Conservation (phyloP, 805 yeast species). For the Saccharomycodes ludwigii region DNA sequence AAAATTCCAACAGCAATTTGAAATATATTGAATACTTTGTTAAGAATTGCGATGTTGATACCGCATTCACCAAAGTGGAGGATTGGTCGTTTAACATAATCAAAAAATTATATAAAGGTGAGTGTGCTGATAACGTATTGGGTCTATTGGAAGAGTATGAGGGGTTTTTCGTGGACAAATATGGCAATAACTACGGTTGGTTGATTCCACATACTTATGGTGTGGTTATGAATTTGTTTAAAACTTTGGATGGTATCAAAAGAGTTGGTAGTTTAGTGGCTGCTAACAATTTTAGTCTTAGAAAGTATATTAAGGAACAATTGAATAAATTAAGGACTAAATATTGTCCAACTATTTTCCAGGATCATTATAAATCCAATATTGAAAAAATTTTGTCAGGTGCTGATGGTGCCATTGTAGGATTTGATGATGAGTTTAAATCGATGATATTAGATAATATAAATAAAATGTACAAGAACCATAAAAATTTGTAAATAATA, state of each 20-base stretch:
- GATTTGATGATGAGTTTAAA: background rate
- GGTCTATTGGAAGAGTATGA: background rate
- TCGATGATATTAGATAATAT: background rate
- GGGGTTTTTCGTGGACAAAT: background rate
- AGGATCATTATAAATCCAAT: background rate
- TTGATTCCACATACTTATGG: background rate
- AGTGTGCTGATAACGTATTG: background rate
- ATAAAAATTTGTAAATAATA: background rate
- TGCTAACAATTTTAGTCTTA: conserved; percentile 2
- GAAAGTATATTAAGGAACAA: conserved; percentile 2
- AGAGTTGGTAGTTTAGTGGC: no score
- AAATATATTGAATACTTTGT: background rate
- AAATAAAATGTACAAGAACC: background rate
- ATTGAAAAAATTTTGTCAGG: background rate
- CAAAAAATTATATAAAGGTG: background rate
- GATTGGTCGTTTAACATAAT: background rate
- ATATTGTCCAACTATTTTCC: background rate
- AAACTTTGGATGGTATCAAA: conserved; percentile 4
- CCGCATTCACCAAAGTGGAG: background rate
- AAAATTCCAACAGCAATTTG: background rate
- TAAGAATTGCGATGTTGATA: background rate
- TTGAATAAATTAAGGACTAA: conserved; percentile 1
- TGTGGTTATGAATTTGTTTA: conserved; percentile 1
- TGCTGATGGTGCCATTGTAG: background rate
- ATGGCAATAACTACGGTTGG: background rate